Conservation (phyloP, 257 asterid genomes). For the Solanum lignicaule region DNA sequence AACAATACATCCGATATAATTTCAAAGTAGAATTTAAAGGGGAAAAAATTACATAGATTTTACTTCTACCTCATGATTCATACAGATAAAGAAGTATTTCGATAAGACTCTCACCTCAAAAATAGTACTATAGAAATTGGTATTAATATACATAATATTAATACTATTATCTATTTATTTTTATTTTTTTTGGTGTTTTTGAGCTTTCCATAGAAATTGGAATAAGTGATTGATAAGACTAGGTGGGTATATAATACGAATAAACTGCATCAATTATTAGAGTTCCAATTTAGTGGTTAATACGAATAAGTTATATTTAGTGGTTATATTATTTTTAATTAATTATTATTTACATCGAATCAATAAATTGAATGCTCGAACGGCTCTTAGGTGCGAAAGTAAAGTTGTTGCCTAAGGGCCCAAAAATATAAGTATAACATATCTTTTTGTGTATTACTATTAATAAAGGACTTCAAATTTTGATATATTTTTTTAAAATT, state of each 20-base stretch:
- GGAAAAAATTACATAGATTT: rapidly evolving
- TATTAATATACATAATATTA: background rate
- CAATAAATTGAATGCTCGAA: background rate
- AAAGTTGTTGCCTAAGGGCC: background rate
- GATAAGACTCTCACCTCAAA: background rate
- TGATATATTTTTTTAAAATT: no score
- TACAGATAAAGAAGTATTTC: background rate
- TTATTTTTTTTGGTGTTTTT: background rate
- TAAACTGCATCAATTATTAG: background rate
- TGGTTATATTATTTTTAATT: background rate
- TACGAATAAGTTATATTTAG: background rate
- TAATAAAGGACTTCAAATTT: background rate
- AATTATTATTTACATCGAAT: background rate
- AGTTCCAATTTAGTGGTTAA: background rate
- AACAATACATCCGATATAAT: background rate
- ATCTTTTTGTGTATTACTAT: background rate
- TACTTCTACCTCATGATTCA: background rate
- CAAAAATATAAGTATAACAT: background rate
- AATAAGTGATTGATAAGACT: background rate
- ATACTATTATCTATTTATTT: background rate
- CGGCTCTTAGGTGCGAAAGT: background rate
- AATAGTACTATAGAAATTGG: background rate
- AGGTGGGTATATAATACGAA: background rate
- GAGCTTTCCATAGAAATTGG: background rate
- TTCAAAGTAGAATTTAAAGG: background rate